Evolutionary conservation across 139 green algal species (phyloP), one percentile per base, ranked within the genome.

Genomic region (Mychonastes homosphaera): DNA sequence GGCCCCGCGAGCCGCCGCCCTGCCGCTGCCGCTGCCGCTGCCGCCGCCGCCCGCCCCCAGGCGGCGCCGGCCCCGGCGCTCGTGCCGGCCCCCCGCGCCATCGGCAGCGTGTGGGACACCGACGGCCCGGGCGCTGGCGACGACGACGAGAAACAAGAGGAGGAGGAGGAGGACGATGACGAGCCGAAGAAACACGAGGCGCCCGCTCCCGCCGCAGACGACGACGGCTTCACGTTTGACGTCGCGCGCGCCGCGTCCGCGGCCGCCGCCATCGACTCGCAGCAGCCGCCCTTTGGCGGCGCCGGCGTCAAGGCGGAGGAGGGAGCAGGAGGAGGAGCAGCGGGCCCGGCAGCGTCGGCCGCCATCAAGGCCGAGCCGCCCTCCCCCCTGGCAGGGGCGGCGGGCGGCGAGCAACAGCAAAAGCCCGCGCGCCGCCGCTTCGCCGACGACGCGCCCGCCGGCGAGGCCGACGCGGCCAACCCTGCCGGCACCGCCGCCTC

Each of bases 11-110:
- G 24, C 41, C 41, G 41, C 41, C 8, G 19, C 9, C 8, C 41
- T 15, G 41, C 41, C 10, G 6, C 41, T n/a, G 7, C 19, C 41
- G 7, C 41, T 40, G n/a, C 15, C 43, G 59, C 30, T 16, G 12
- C 38, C 19, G 23, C 44, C 45, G 8, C 27, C 16, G 3, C 32
- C 21, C 50, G 15, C 29, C 38, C 29, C 29, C 3, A 15, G 40
- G 51, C 28, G 18, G n/a, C 40, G 28, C 51, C 46, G 30, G n/a
- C 51, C 24, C 13, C 28, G 58, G 48, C 52, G 33, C 4, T 49
- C 56, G 4, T 40, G 47, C 47, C 47, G 24, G 47, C n/a, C 49
- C 29, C 12, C 49, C 8, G 49, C 15, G n/a, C 19, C 24, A 41
- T 29, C 49, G 13, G 27, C 21, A 28, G 19, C 49, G 4, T 3